phyloP scores from a whole-genome alignment of 345 rosid species.

The Eucalyptus camaldulensis region DNA sequence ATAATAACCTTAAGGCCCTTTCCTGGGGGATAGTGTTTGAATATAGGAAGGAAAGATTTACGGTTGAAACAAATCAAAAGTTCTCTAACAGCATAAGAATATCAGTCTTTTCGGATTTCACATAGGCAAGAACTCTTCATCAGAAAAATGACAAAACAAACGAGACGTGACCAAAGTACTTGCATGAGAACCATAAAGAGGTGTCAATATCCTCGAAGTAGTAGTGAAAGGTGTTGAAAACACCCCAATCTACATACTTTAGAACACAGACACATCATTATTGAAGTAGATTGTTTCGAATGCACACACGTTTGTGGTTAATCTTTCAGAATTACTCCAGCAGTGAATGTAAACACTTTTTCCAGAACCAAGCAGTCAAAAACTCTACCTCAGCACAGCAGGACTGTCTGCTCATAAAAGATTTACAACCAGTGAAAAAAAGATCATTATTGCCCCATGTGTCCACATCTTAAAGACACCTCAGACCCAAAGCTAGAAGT shows the following conservation, averaged over 20 bases:
- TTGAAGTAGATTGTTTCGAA: neutral
- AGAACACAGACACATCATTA: neutral
- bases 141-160: neutral
- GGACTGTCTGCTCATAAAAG: neutral
- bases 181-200: neutral
- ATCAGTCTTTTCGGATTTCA: neutral
- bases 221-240: neutral
- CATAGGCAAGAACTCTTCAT: neutral
- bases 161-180: neutral
- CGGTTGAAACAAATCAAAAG: neutral
- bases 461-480: neutral
- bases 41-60: neutral
- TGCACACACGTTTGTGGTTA: neutral
- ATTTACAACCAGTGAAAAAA: neutral
- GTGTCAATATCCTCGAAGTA: neutral
- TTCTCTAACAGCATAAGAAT: neutral
- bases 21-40: neutral
- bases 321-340: neutral
- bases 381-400: neutral
- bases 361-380: neutral
- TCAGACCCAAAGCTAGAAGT: neutral
- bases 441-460: neutral
- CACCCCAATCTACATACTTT: neutral
- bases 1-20: neutral
- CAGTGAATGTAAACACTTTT: neutral